Base-by-base conservation (phyloP, 148 eudicot species). In the Fagopyrum tataricum region DNA sequence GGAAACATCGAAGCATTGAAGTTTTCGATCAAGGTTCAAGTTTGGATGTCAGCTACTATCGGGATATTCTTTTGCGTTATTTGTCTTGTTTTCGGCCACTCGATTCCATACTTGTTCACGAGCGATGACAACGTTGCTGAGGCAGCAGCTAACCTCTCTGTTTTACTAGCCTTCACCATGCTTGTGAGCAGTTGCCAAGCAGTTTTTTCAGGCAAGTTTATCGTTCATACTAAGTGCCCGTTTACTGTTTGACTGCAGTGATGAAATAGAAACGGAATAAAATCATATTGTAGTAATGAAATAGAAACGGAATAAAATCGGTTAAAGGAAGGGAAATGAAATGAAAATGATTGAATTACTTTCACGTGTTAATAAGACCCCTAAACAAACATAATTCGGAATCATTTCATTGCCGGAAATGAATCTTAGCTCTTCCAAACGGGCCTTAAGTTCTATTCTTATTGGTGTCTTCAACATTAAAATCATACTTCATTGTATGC, bases 1-100 rank as follows among this genome's bases (percentile, higher is more conserved):
- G 82, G 82, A 40, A 52, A 73, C 75, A 84, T 88, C 13, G 76
- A 79, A 75, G 81, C 79, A 47, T 87, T 84, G 76, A 85, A 82
- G 66, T 81, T 84, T 69, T 77, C 87, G 18, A 40, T 67, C 10
- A 72, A 61, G 39, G 76, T 77, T 23, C 39, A 3, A 4, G 17
- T 20, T 0, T 77, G 12, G 17, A 12, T 51, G 37, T 31, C 72
- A 37, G 66, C 79, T 10, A 6, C 64, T 37, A 8, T 77, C 0
- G 76, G 76, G 40, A 7, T 72, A 5, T 12, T 77, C 41, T 77
- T 46, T 66, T 81, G 42, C 46, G 10, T 75, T 67, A 47, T 81
- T 3, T 81, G 84, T 75, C 2, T 85, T 37, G 49, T 74, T 4
- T 85, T 85, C 42, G 79, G 83, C 3, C 51, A 39, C 12, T 24